phyloP scores from a whole-genome alignment of 1,139 yeast genomes.

The Saccharomyces hybrid region DNA sequence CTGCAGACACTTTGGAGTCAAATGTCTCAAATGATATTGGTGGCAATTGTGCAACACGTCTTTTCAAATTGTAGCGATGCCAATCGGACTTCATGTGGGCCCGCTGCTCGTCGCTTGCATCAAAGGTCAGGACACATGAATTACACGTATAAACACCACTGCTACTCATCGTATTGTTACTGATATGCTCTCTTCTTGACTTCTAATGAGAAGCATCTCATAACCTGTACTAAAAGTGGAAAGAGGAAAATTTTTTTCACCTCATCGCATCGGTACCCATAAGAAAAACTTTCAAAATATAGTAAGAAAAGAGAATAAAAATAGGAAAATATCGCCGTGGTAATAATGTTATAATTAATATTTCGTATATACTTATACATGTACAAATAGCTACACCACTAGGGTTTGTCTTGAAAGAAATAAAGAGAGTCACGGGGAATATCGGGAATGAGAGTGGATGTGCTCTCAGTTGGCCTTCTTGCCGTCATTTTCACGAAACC shows the following conservation, averaged over 20 bases:
- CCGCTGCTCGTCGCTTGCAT: conserved; percentile 73
- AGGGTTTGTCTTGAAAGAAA: not conserved
- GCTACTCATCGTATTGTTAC: conserved; percentile 1
- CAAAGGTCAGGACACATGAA: conserved; percentile 75
- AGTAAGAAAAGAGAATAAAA: not conserved
- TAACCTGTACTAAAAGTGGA: not conserved
- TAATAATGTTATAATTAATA: not conserved
- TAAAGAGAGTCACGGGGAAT: not conserved
- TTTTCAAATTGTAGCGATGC: conserved; percentile 87
- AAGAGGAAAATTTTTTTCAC: conserved; percentile 1
- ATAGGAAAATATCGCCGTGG: not conserved
- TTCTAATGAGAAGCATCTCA: not conserved
- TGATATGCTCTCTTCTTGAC: not conserved
- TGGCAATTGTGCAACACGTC: conserved; percentile 85
- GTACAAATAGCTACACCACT: not conserved
- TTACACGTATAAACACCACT: conserved; percentile 61
- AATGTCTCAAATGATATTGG: conserved; percentile 70
- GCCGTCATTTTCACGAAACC: conserved; percentile 33
- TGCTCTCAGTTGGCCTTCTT: conserved; percentile 2
- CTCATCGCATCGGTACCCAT: conserved; percentile 6
- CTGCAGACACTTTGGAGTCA: conserved; percentile 61
- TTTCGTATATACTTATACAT: not conserved
- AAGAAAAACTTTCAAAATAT: not conserved
- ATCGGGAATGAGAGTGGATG: not conserved
- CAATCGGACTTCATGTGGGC: conserved; percentile 86